Conservation (phyloP, 2,329 filamentous ascomycete species). For the Aspergillus sojae region DNA sequence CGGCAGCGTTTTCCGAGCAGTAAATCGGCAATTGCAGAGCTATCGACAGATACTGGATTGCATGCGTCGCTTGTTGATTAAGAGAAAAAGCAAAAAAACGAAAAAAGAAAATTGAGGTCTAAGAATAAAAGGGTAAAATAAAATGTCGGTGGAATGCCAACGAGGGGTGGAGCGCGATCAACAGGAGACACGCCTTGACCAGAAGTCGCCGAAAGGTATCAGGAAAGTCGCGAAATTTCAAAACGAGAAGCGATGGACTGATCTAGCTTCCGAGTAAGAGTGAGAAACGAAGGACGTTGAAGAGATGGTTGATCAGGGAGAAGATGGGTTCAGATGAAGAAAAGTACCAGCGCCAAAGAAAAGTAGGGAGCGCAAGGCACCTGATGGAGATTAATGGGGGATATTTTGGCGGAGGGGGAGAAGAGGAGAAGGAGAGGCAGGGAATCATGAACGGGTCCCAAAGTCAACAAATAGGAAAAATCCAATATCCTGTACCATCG, state of each 20-base stretch:
- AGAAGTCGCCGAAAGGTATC: conserved; percentile 14
- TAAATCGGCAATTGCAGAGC: conserved; percentile 3
- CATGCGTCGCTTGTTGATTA: background rate
- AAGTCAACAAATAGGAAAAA: background rate
- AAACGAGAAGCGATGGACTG: conserved; percentile 7
- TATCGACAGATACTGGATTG: background rate
- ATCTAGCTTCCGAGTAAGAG: conserved; percentile 15
- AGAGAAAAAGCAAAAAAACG: conserved; percentile 8
- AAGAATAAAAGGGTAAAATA: conserved; percentile 7
- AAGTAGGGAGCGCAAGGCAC: conserved; percentile 22
- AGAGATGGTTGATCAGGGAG: conserved; percentile 3
- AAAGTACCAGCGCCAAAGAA: conserved; percentile 5
- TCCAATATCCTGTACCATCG: background rate
- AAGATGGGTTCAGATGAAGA: conserved; percentile 3
- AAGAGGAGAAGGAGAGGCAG: conserved; percentile 4
- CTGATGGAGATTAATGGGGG: conserved; percentile 17
- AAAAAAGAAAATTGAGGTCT: conserved; percentile 8
- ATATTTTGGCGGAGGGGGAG: conserved; percentile 9
- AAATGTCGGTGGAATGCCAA: conserved; percentile 11
- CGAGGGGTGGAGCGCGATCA: conserved; percentile 19
- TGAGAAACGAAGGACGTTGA: background rate
- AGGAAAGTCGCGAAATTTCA: conserved; percentile 1
- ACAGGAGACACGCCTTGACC: conserved; percentile 13
- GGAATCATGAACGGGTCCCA: background rate
- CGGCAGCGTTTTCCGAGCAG: background rate